Percentiles rank a stretch among this genome's conserved stretches.
These are phyloP conservation scores for Aspergillus sparsus DNA, from an alignment of 495 filamentous ascomycete species.

Conservation along the genomic window DNA sequence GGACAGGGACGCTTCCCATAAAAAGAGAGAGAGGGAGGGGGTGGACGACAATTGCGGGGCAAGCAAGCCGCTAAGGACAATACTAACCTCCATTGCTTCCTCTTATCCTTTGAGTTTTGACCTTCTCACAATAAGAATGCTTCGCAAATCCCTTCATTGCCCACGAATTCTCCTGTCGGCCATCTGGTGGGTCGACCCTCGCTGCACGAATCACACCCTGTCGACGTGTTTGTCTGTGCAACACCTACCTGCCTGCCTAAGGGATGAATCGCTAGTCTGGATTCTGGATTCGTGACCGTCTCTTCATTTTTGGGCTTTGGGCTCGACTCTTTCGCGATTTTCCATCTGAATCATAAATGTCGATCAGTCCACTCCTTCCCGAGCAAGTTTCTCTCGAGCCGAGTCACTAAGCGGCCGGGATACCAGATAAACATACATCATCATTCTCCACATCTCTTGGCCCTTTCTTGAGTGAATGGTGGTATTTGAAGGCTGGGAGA, in stretches of 20 bases:
- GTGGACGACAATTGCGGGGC: neutral
- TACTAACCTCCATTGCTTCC: neutral
- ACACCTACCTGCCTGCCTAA: neutral
- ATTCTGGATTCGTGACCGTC: neutral
- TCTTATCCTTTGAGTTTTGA: neutral
- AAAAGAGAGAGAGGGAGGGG: no score
- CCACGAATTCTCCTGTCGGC: neutral
- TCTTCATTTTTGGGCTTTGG: neutral
- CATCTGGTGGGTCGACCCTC: neutral
- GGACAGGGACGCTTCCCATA: no score
- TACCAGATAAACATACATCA: constrained; percentile 14
- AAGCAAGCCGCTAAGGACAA: neutral
- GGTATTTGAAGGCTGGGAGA: constrained; percentile 9
- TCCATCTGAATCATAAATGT: constrained; percentile 6
- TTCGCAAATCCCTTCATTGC: neutral
- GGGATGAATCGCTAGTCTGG: neutral
- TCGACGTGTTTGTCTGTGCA: neutral
- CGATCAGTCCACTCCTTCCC: neutral
- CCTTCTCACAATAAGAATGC: neutral
- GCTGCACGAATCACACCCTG: neutral
- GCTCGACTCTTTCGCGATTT: neutral
- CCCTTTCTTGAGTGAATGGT: constrained; percentile 3
- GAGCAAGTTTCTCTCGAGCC: neutral
- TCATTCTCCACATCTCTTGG: constrained; percentile 3
- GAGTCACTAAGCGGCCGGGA: neutral